Base-by-base conservation (phyloP, 495 filamentous ascomycete species). In the Pyrenula massariospora region DNA sequence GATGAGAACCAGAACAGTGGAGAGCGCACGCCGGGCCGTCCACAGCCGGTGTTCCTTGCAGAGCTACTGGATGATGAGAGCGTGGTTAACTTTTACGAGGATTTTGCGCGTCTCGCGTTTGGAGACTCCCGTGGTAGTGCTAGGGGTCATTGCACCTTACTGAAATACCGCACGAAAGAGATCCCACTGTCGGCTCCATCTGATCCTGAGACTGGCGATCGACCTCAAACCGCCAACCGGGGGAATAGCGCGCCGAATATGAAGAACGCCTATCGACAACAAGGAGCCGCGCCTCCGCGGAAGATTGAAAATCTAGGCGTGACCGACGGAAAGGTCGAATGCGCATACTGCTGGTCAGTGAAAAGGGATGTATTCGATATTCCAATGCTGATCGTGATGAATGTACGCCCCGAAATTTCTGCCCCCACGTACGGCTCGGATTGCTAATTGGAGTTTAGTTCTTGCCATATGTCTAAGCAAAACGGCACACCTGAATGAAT, bases 341-440 rank as follows among this genome's bases (percentile, higher is more conserved):
- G 91, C 74, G 89, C 84, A 62, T 94, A 91, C 71, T 92, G 87
- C 73, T 98, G 93, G 92, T 90, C 88, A 59, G 90, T 97, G 56
- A 93, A 91, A 76, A 77, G 93, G 58, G 93, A 98, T 69, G 88
- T 93, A 50, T 98, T 97, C 73, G 93, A 96, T 69, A 96, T 98
- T 68, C 93, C 93, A 24, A 96, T 96, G 91, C 71, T 98, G 68
- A 93, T 96, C 70, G 84, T 95, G 63, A 91, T 96, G 74, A 96
- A 96, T 73, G 93, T 95, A 66, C 84, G 91, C 84, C 10, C 21
- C 52, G 31, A 19, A 3, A 10, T 21, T 59, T 21, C 21, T 25
- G 24, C 12, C 48, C 1, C 36, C 24, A 21, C 50, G 23, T 50
- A 1, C 1, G 10, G 21, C 15, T 23, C 11, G 50, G 8, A 12